Conservation (phyloP, 768 basidiomycete genomes). For the Agrocybe chaxingu region DNA sequence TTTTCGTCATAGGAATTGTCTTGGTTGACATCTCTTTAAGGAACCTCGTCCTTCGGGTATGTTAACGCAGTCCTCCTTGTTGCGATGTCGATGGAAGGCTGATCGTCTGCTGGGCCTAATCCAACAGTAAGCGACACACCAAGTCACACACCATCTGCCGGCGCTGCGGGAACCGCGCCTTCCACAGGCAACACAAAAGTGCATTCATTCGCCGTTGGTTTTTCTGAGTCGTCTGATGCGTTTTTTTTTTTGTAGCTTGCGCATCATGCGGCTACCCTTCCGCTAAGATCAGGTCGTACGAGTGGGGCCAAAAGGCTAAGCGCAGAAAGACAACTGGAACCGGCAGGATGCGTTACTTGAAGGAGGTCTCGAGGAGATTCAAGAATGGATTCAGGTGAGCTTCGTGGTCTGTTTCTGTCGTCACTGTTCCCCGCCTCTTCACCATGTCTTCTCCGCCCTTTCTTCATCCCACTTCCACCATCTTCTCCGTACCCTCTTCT, state of each 20-base stretch:
- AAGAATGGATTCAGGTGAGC: constrained; percentile 95
- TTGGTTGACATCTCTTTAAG: constrained; percentile 22
- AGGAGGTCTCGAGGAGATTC: constrained; percentile 90
- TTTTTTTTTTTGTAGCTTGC: constrained; percentile 58
- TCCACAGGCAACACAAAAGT: constrained; percentile 99
- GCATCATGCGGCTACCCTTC: constrained; percentile 95
- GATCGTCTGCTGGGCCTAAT: constrained; percentile 2
- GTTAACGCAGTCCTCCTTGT: constrained; percentile 27
- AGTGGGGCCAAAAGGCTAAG: constrained; percentile 99
- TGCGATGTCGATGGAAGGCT: not conserved
- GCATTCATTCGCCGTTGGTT: constrained; percentile 23
- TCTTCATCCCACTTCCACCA: not conserved
- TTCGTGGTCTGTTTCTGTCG: not conserved
- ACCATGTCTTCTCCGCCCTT: not conserved
- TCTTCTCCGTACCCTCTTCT: not conserved
- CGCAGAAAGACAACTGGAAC: constrained; percentile 99
- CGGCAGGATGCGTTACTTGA: constrained; percentile 92
- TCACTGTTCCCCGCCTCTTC: too few species aligned
- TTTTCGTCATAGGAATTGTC: not conserved
- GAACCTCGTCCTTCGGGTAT: constrained; percentile 95
- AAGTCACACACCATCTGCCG: constrained; percentile 97
- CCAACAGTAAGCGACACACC: constrained; percentile 87
- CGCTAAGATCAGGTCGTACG: constrained; percentile 92
- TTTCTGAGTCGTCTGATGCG: not conserved
- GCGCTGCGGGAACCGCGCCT: constrained; percentile 91